These are phyloP conservation scores for Endothia cerciana DNA, from an alignment of 2,329 filamentous ascomycete species.

Conservation along the genomic window DNA sequence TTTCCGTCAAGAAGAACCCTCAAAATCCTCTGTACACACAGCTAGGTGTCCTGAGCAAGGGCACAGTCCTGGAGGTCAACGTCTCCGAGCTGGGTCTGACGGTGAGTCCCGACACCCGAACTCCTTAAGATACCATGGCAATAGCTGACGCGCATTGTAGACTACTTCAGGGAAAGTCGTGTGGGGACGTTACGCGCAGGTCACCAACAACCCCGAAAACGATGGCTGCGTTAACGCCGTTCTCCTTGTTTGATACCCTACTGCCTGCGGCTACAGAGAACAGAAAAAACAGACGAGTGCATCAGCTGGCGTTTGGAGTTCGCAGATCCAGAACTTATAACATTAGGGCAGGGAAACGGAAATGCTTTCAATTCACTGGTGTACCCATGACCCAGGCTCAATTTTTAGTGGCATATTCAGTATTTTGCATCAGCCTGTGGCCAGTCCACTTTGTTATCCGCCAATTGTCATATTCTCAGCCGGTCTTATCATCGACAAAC, in stretches of 20 bases:
- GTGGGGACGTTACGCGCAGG: conserved; percentile 84
- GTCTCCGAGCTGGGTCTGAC: conserved; percentile 89
- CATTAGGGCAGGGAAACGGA: not conserved
- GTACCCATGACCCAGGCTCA: not conserved
- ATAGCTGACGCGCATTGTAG: not conserved
- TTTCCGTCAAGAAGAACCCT: conserved; percentile 73
- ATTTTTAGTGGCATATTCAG: no score
- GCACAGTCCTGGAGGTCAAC: conserved; percentile 84
- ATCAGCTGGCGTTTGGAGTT: conserved; percentile 21
- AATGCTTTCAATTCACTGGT: not conserved
- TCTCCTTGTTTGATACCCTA: conserved; percentile 32
- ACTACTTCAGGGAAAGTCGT: conserved; percentile 92
- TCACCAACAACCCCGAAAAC: conserved; percentile 57
- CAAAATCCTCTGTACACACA: conserved; percentile 90
- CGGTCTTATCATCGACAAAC: conserved; percentile 14
- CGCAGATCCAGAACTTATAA: not conserved
- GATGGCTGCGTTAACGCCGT: conserved; percentile 39
- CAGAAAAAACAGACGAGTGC: conserved; percentile 4
- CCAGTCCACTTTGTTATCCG: no score
- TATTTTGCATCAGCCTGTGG: not conserved
- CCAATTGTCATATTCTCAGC: not conserved
- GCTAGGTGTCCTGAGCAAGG: conserved; percentile 85
- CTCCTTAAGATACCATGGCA: not conserved
- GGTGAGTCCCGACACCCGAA: not conserved
- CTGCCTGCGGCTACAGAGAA: not conserved